A percentile compares a stretch with the other conserved stretches of the same genome.
Evolutionary conservation across 2,329 filamentous ascomycete species (phyloP).

Genomic region (Paraphaeosphaeria minitans): DNA sequence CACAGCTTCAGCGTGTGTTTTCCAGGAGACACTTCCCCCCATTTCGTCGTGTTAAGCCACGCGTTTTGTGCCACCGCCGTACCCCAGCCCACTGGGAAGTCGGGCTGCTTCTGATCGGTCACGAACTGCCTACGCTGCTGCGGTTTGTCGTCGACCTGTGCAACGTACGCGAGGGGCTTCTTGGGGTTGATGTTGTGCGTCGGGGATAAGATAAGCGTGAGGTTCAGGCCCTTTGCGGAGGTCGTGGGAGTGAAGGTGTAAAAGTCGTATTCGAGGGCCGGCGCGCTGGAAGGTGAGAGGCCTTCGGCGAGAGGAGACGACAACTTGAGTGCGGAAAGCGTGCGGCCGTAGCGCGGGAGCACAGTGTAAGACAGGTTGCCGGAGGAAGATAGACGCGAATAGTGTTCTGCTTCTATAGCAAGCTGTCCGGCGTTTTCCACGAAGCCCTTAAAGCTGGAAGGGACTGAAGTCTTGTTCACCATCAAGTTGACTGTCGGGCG

Average conservation of each 20-base stretch:
- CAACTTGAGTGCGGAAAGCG: conserved; percentile 43
- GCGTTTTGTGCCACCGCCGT: conserved; percentile 57
- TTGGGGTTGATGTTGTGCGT: conserved; percentile 59
- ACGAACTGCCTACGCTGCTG: conserved; percentile 51
- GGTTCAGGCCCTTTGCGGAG: conserved; percentile 37
- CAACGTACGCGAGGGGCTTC: conserved; percentile 56
- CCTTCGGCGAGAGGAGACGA: conserved; percentile 31
- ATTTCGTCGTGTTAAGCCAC: conserved; percentile 55
- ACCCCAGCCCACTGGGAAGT: conserved; percentile 56
- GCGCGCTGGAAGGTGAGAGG: conserved; percentile 34
- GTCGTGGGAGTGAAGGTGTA: conserved; percentile 43
- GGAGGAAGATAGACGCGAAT: conserved; percentile 36
- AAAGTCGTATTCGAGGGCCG: conserved; percentile 46
- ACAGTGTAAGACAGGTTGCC: conserved; percentile 35
- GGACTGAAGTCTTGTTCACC: conserved; percentile 43
- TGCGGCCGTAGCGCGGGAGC: conserved; percentile 45
- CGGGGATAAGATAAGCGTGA: conserved; percentile 50
- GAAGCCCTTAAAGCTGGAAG: conserved; percentile 41
- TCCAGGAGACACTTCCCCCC: conserved; percentile 38
- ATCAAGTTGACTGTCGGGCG: conserved; percentile 38
- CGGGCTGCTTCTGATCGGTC: conserved; percentile 48
- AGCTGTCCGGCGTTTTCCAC: conserved; percentile 43
- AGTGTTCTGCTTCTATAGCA: conserved; percentile 47
- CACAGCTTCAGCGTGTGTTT: conserved; percentile 53
- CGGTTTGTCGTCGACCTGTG: conserved; percentile 52